Percentiles rank a stretch among this genome's conserved stretches.
phyloP scores from a whole-genome alignment of 257 asterid genomes.

The Solanum ossicruentum region DNA sequence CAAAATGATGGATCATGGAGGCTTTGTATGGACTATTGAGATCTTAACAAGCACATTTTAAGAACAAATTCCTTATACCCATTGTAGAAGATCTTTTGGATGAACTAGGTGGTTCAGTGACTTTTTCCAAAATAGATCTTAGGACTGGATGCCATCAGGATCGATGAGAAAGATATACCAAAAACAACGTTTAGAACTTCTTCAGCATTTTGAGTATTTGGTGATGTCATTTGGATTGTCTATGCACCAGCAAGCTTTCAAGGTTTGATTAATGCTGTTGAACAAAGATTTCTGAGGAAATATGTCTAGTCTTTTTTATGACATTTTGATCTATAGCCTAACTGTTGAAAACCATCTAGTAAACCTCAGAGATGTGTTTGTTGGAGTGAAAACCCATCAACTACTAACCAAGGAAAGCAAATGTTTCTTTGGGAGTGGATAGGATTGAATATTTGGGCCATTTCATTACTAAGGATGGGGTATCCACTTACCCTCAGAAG shows the following conservation, averaged over 20 bases:
- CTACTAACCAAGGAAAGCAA: neutral
- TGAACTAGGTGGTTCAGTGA: neutral
- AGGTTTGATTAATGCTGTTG: neutral
- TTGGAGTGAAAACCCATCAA: neutral
- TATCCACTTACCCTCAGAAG: neutral
- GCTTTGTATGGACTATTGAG: neutral
- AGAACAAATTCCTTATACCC: neutral
- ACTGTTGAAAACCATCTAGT: neutral
- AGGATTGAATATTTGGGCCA: neutral
- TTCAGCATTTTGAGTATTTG: neutral
- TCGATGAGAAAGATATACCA: neutral
- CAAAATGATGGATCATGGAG: neutral
- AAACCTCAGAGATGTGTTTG: neutral
- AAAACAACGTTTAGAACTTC: neutral
- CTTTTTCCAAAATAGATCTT: neutral
- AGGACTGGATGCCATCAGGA: neutral
- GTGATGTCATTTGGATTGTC: neutral
- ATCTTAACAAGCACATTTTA: neutral
- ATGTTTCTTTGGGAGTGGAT: neutral
- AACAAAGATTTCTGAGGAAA: neutral
- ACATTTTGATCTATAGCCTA: neutral
- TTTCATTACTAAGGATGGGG: neutral
- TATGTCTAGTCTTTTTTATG: neutral
- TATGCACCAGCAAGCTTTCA: neutral
- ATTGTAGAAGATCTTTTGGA: neutral